Evolutionary conservation across 805 yeast genomes (phyloP), one percentile per base, ranked within the genome.

Genomic region (Kockiozyma suomiensis): DNA sequence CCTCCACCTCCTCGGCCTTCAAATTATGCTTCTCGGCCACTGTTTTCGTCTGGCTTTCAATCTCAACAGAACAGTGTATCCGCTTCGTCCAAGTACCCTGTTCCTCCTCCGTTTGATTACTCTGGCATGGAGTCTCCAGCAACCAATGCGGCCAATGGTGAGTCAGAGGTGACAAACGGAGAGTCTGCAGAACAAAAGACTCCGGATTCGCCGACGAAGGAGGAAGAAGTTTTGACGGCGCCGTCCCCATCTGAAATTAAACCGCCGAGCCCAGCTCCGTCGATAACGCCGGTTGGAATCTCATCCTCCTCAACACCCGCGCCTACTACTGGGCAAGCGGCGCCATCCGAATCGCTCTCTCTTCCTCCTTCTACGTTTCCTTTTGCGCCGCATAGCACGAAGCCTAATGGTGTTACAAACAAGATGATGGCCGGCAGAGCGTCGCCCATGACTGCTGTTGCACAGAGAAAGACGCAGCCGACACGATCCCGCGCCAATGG

Each of bases 351-450:
- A 45, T 54, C 58, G 26, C 33, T 45, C 5, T 46, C 64, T 12
- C 53, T 62, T 4, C 66, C 66, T 12, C 66, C 65, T 8, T 62
- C 66, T 15, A 62, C 64, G 12, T 62, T 62, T 32, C 66, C 66
- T 12, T 62, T 46, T 23, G 23, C 46, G 26, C 49, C 45, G 13
- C 41, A 38, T 19, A 19, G 56, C 35, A 46, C 62, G 40, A 51
- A 40, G 37, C 41, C 61, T 15, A 38, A 46, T 17, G 43, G 48
- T 5, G 38, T 42, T n/a, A 26, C 26, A 12, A 19, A 30, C n/a
- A 32, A 38, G 19, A 10, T 32, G 28, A 15, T 33, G 7, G 33
- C 61, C 4, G 56, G 54, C 30, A 48, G 54, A n/a, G 28, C 53
- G 5, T 51, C 56, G 17, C 56, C 57, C 2, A 48, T 48, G 54